Base-by-base conservation (phyloP, 2,329 filamentous ascomycete species). In the Zasmidium citrigriseum region DNA sequence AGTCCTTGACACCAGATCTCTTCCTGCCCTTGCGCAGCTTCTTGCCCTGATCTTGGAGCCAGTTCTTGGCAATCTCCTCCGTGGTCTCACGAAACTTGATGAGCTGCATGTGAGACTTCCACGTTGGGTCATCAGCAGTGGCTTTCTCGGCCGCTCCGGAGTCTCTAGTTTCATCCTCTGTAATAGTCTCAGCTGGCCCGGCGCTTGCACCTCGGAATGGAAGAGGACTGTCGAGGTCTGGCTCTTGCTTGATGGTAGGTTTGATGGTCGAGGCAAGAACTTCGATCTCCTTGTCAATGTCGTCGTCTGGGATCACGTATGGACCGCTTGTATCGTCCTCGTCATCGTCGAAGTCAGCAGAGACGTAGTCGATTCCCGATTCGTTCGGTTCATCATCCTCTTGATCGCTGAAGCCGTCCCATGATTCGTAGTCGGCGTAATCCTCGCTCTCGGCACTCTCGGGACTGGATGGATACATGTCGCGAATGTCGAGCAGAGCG, bases 11-110 rank as follows among this genome's bases (percentile, higher is more conserved):
- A 23, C 23, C 12, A 20, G 20, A 14, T 24, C 41, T 41, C 54
- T n/a, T 34, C 18, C 51, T 61, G 54, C 1, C 21, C 21, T 4
- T 51, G 20, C 21, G 0, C 7, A 55, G 44, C 44, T 61, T 29
- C 29, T 51, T 50, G 18, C 52, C 52, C 14, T 34, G 45, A 5
- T 59, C 51, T 27, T 55, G 45, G 5, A 61, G 18, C 14, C n/a
- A 58, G 16, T 57, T 49, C 5, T 59, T 46, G 2, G 55, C 59
- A 21, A 61, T 57, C 50, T 61, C 53, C n/a, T 21, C 41, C 4
- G 41, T 55, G 2, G n/a, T 51, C 16, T 54, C 38, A 21, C 61
- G 61, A 34, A 55, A 61, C 7, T 29, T 24, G 20, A 57, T 60
- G 18, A 63, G 61, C 48, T 61, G 55, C 25, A 41, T 46, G 48